Percentiles rank a stretch among this genome's conserved stretches.
These are phyloP conservation scores for Rickenella mellea DNA, from an alignment of 768 basidiomycete genomes.

Conservation along the genomic window DNA sequence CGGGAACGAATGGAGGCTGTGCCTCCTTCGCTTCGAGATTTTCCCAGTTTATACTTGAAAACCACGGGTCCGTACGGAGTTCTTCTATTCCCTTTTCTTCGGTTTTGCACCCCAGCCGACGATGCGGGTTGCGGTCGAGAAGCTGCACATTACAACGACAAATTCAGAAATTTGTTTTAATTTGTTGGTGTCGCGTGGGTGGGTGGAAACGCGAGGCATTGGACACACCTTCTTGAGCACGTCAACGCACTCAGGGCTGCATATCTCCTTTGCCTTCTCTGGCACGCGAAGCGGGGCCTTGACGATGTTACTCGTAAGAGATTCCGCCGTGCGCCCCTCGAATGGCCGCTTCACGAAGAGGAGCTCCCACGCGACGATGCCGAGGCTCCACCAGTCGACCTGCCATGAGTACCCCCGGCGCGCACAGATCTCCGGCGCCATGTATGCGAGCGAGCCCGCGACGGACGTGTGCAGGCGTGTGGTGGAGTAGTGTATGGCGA, in stretches of 20 bases:
- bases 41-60: slow-evolving; percentile 74
- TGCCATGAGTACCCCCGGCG: slow-evolving; percentile 90
- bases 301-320: slow-evolving; percentile 79
- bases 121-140: slow-evolving; percentile 71
- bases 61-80: slow-evolving; percentile 80
- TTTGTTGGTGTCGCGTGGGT: slow-evolving; percentile 8
- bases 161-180: too few relatives aligned
- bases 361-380: slow-evolving; percentile 86
- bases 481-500: slow-evolving; percentile 95
- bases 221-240: slow-evolving; percentile 57
- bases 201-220: neutral
- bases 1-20: slow-evolving; percentile 83
- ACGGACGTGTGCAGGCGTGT: slow-evolving; percentile 83
- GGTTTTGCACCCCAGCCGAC: slow-evolving; percentile 73
- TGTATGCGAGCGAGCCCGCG: slow-evolving; percentile 98
- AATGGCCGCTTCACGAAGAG: slow-evolving; percentile 78
- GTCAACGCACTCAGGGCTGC: slow-evolving; percentile 56
- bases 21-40: slow-evolving; percentile 57
- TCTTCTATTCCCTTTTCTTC: slow-evolving; percentile 66
- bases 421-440: slow-evolving; percentile 95
- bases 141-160: too few relatives aligned
- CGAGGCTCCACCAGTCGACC: slow-evolving; percentile 95
- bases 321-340: slow-evolving; percentile 81
- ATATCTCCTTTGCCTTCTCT: slow-evolving; percentile 48
- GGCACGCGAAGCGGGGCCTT: slow-evolving; percentile 76